Percentiles rank a stretch among this genome's conserved stretches.
phyloP scores from a whole-genome alignment of 257 asterid species.

The Voacanga thouarsii region DNA sequence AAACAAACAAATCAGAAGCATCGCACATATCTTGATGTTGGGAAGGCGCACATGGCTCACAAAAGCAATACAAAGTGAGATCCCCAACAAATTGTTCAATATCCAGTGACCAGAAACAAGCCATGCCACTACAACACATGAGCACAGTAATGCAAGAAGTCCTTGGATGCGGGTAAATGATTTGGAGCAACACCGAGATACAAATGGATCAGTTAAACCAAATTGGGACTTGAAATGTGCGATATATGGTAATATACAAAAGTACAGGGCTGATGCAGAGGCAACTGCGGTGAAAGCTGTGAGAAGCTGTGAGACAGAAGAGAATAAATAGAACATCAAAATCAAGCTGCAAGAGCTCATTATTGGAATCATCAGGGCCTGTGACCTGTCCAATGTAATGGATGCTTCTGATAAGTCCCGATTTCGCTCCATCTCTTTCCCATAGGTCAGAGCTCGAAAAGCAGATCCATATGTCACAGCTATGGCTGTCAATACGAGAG shows the following conservation, averaged over 20 bases:
- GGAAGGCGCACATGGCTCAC: conserved; percentile 98
- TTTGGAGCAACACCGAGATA: conserved; percentile 83
- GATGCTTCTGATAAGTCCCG: conserved; percentile 86
- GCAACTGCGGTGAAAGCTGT: conserved; percentile 89
- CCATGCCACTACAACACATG: conserved; percentile 62
- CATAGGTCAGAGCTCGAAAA: conserved; percentile 73
- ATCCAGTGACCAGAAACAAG: conserved; percentile 92
- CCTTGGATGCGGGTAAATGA: conserved; percentile 68
- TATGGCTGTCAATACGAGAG: conserved; percentile 76
- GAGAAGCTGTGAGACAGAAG: conserved; percentile 87
- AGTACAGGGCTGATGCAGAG: conserved; percentile 81
- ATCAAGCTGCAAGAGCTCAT: conserved; percentile 97
- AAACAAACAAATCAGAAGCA: conserved; percentile 79
- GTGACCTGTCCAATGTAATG: conserved; percentile 85
- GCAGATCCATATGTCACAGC: conserved; percentile 85
- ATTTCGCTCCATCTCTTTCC: conserved; percentile 92
- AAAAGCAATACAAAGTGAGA: conserved; percentile 93
- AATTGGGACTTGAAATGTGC: conserved; percentile 58
- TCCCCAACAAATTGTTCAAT: conserved; percentile 81
- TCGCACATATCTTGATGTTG: conserved; percentile 88
- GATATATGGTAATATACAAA: conserved; percentile 70
- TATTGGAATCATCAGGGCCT: conserved; percentile 90
- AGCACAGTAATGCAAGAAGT: conserved; percentile 47
- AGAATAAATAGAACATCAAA: conserved; percentile 90
- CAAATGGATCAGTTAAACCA: conserved; percentile 68